Evolutionary conservation across 768 basidiomycete genomes (phyloP), one percentile per base, ranked within the genome.

Genomic region (Calocybe cyanea): DNA sequence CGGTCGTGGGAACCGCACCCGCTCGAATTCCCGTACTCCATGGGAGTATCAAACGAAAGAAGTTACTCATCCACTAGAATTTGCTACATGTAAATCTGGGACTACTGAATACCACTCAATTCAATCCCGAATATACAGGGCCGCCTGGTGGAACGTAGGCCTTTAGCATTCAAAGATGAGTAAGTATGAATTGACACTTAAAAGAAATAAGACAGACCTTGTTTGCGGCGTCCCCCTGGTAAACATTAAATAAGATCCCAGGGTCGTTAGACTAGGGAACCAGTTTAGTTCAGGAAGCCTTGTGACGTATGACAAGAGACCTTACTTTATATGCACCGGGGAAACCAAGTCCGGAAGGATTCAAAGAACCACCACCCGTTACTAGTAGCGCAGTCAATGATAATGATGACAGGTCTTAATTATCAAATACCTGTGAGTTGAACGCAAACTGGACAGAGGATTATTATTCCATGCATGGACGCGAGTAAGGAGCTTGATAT

Each of bases 271-370:
- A 61, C 64, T 67, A n/a, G 11, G 13, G 15, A 11, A 4, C 32
- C n/a, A 17, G 24, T 18, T 31, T 28, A 24, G 7, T 3, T 17
- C 11, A 23, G 20, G 18, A 5, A 7, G n/a, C 11, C 11, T 11
- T 11, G 25, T 28, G 8, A 21, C 5, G 4, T 32, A 19, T 9
- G 37, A n/a, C 38, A 10, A 38, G 20, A 30, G 36, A 13, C 14
- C 42, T 32, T 43, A 63, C 66, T 48, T 55, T 61, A 53, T 68
- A 70, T 7, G 64, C 49, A 23, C 67, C 67, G 18, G 67, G 67
- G 64, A 70, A 70, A 42, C 60, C 58, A 10, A 70, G 55, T 25
- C 66, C 65, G 17, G 68, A 67, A 1, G 66, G 68, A 23, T 60
- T 63, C 17, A 68, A 54, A 13, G 53, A 55, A 18, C 67, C 67